Evolutionary conservation across 2,329 filamentous ascomycete genomes (phyloP).

Genomic region (Colletotrichum eremochloae): DNA sequence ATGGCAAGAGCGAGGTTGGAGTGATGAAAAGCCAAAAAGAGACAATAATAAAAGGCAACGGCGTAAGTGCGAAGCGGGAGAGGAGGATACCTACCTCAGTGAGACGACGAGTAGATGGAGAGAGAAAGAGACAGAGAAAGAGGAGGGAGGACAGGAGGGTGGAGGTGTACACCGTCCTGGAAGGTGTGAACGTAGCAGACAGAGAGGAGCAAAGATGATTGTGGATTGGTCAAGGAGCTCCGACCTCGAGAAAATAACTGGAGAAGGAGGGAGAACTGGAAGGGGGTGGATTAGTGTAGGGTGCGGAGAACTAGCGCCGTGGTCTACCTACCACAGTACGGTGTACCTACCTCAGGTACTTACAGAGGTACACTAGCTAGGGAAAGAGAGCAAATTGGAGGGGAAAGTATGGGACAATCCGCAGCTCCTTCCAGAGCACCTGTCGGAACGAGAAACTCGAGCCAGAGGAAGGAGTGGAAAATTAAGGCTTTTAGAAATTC

Average conservation of each 20-base stretch:
- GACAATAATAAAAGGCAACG: neutral
- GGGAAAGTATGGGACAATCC: neutral
- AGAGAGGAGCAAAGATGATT: conserved; percentile 1
- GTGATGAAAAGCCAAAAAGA: conserved; percentile 12
- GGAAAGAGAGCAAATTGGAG: neutral
- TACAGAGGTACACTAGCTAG: neutral
- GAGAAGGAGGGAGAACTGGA: conserved; percentile 6
- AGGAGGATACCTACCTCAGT: conserved; percentile 15
- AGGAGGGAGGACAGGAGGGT: neutral
- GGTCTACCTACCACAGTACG: neutral
- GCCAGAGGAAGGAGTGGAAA: neutral
- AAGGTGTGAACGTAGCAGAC: conserved; percentile 23
- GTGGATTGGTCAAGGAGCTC: conserved; percentile 5
- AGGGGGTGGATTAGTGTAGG: neutral
- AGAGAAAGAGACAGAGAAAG: neutral
- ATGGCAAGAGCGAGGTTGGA: conserved; percentile 39
- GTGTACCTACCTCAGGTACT: no score
- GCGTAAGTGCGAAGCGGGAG: conserved; percentile 28
- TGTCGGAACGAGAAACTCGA: neutral
- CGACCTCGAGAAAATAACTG: conserved; percentile 11
- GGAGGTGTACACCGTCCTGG: conserved; percentile 18
- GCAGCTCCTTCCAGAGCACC: neutral
- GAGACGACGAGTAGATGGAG: conserved; percentile 2
- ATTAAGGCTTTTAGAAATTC: neutral
- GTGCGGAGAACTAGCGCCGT: neutral